These are phyloP conservation scores for Aspergillus sojae DNA, from an alignment of 2,329 filamentous ascomycete genomes.

Conservation along the genomic window DNA sequence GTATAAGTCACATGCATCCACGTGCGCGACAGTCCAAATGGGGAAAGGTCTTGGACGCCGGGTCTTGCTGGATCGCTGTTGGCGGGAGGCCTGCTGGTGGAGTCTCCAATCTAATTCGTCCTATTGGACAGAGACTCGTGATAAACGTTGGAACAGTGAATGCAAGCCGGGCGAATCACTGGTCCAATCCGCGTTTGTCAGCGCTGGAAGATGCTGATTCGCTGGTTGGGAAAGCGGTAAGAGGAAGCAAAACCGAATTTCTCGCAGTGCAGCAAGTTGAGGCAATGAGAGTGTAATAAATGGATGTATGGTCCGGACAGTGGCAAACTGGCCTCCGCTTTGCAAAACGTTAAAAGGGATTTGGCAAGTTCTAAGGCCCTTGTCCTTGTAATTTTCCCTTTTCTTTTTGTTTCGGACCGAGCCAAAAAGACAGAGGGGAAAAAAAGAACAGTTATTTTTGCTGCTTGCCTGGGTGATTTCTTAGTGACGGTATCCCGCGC, in stretches of 20 bases:
- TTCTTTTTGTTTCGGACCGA: background rate
- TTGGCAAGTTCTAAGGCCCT: constrained; percentile 7
- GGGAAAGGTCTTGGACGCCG: constrained; percentile 14
- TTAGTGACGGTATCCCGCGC: constrained; percentile 4
- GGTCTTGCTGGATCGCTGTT: constrained; percentile 6
- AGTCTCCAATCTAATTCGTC: background rate
- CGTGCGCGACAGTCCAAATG: constrained; percentile 19
- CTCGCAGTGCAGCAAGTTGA: background rate
- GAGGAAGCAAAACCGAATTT: background rate
- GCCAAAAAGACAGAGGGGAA: background rate
- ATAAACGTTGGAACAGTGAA: constrained; percentile 12
- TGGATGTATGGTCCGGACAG: background rate
- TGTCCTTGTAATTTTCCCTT: constrained; percentile 4
- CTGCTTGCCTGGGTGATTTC: background rate
- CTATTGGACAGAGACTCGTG: constrained; percentile 17
- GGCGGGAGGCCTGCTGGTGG: constrained; percentile 7
- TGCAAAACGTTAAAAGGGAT: background rate
- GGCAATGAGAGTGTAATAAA: background rate
- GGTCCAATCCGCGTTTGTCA: constrained; percentile 15
- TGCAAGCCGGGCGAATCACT: constrained; percentile 13
- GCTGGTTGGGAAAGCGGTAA: constrained; percentile 8
- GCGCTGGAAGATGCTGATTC: constrained; percentile 15
- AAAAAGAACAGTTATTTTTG: constrained; percentile 3
- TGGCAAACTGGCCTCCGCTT: background rate
- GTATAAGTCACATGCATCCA: constrained; percentile 25